phyloP scores from a whole-genome alignment of 305 asterid genomes.

The Fraxinus xanthoxyloides region DNA sequence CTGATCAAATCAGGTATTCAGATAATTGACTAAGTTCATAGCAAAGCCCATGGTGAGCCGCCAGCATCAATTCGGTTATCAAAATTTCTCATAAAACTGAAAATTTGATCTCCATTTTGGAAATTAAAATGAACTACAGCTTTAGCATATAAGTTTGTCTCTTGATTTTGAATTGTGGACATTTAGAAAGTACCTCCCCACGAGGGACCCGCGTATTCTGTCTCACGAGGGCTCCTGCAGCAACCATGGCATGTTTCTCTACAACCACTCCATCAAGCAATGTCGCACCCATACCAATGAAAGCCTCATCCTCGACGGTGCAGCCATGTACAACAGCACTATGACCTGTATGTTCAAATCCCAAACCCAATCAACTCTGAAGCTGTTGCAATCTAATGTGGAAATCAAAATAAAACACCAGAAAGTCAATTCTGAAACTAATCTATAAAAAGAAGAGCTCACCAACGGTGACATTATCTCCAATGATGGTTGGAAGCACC shows the following conservation, averaged over 20 bases:
- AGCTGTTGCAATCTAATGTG: neutral
- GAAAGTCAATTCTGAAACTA: neutral
- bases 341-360: constrained; percentile 56
- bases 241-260: constrained; percentile 87
- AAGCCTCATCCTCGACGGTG: constrained; percentile 79
- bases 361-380: constrained; percentile 5
- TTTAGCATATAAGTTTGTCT: neutral
- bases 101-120: neutral
- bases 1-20: neutral
- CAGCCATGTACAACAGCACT: constrained; percentile 89
- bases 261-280: constrained; percentile 88
- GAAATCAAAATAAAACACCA: neutral
- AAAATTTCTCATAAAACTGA: neutral
- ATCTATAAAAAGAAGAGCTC: constrained; percentile 24
- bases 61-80: neutral
- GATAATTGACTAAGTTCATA: neutral
- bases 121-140: neutral
- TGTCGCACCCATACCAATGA: constrained; percentile 88
- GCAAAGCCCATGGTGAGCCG: neutral
- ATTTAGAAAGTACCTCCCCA: constrained; percentile 57
- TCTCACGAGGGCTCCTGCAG: constrained; percentile 88
- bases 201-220: constrained; percentile 70
- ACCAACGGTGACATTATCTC: constrained; percentile 85
- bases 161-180: neutral
- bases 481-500: constrained; percentile 77